Conservation (phyloP, 345 rosid species). For the Gossypium mustelinum region DNA sequence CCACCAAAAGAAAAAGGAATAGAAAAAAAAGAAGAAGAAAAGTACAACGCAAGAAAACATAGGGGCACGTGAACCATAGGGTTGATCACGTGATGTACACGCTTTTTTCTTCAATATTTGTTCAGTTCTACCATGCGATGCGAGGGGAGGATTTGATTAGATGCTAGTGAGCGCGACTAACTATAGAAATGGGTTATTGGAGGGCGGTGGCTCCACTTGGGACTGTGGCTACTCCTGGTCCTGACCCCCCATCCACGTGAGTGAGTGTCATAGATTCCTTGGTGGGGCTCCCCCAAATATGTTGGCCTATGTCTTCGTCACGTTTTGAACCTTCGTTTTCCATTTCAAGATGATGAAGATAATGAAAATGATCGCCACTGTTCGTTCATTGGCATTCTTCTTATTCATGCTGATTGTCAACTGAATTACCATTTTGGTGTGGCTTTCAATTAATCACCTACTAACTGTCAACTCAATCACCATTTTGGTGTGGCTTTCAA, state of each 20-base stretch:
- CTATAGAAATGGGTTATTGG: background rate
- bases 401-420: background rate
- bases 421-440: background rate
- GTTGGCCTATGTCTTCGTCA: background rate
- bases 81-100: slow-evolving; percentile 40
- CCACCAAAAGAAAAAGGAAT: background rate
- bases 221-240: background rate
- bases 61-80: slow-evolving; percentile 52
- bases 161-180: background rate
- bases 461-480: background rate
- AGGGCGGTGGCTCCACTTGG: background rate
- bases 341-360: slow-evolving; percentile 6
- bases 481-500: background rate
- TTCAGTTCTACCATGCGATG: background rate
- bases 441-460: background rate
- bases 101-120: slow-evolving; percentile 17
- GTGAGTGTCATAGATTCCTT: slow-evolving; percentile 25
- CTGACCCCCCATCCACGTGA: slow-evolving; percentile 40
- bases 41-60: slow-evolving; percentile 27
- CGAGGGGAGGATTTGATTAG: background rate
- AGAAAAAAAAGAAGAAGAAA: background rate
- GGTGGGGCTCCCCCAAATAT: background rate
- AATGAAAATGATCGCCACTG: slow-evolving; percentile 16
- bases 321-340: background rate
- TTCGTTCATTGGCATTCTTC: background rate